Base-by-base conservation (phyloP, 495 filamentous ascomycete genomes). In the Viridothelium virens region DNA sequence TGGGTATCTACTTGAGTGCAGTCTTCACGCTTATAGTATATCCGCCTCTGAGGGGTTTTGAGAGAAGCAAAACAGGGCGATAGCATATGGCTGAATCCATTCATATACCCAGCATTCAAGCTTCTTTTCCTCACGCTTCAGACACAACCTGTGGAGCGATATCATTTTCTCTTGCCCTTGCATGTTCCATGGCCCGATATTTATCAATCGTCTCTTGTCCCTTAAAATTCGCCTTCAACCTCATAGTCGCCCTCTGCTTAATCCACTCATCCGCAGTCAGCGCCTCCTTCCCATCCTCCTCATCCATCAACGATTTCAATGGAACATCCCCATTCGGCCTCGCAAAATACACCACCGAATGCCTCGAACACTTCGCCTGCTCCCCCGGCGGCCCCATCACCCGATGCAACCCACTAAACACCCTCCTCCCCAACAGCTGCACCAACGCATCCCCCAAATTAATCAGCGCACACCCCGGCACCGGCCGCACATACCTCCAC, bases 221-320 rank as follows among this genome's bases (percentile, higher is more conserved):
- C 66, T 67, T 44, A 36, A 38, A 59, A 56, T 67, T 63, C 39
- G 37, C 66, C 11, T 61, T 67, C 46, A 61, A 61, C 47, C 69
- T 64, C 44, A 66, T 64, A 12, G 66, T 12, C 46, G 66, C 56
- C 34, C 67, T 37, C 33, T 61, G 4, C 34, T 18, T 46, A 56
- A 70, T 66, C 69, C 69, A 68, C 37, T 70, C 69, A 39, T 70
- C 53, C 6, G 63, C 61, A 16, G 66, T 70, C 31, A 68, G n/a
- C 12, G 10, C 56, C 46, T 64, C 56, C 37, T 70, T 66, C 10
- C 50, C 18, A 18, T 65, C 66, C 18, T 44, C 59, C 12, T 66
- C 34, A 18, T 44, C 38, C 36, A 39, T 18, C 50, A 63, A 38
- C 4, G 56, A 63, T 9, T 63, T 62, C 53, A 69, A 44, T 25